Evolutionary conservation across 768 basidiomycete species (phyloP).

Genomic region (Mycena amicta): DNA sequence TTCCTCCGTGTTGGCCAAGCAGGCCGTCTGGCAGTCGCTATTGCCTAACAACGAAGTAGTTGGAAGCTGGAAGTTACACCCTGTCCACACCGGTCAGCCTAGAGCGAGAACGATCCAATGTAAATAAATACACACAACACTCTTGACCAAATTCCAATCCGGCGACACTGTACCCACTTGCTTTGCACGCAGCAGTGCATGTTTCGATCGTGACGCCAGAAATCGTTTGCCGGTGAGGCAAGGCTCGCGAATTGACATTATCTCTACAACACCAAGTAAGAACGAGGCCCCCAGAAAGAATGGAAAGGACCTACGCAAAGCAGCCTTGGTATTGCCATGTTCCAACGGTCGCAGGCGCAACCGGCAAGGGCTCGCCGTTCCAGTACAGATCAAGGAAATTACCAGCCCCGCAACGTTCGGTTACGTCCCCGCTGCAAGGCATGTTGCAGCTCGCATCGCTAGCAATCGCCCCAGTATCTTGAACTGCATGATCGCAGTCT

Average conservation of each 20-base stretch:
- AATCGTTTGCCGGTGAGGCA: constrained; percentile 21
- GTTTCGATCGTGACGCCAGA: constrained; percentile 38
- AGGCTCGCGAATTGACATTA: neutral
- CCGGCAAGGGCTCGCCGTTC: constrained; percentile 42
- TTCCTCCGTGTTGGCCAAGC: constrained; percentile 19
- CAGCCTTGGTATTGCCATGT: constrained; percentile 54
- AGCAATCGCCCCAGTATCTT: constrained; percentile 30
- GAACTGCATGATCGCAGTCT: constrained; percentile 49
- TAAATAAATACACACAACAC: constrained; percentile 30
- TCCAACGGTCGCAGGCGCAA: constrained; percentile 43
- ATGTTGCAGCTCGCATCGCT: constrained; percentile 39
- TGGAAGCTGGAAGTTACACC: constrained; percentile 14
- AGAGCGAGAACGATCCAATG: neutral
- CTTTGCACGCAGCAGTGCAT: constrained; percentile 43
- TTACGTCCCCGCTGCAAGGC: constrained; percentile 45
- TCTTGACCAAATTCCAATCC: constrained; percentile 43
- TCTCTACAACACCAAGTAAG: constrained; percentile 15
- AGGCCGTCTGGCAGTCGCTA: constrained; percentile 17
- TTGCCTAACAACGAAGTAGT: constrained; percentile 3
- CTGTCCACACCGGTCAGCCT: neutral
- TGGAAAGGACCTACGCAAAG: constrained; percentile 38
- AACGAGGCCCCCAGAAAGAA: neutral
- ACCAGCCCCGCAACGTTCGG: constrained; percentile 47
- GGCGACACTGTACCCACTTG: constrained; percentile 40
- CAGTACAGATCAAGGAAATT: constrained; percentile 47